Percentiles rank a stretch among this genome's conserved stretches.
phyloP scores from a whole-genome alignment of 1,139 yeast species.

The Arxiozyma slooffiae region DNA sequence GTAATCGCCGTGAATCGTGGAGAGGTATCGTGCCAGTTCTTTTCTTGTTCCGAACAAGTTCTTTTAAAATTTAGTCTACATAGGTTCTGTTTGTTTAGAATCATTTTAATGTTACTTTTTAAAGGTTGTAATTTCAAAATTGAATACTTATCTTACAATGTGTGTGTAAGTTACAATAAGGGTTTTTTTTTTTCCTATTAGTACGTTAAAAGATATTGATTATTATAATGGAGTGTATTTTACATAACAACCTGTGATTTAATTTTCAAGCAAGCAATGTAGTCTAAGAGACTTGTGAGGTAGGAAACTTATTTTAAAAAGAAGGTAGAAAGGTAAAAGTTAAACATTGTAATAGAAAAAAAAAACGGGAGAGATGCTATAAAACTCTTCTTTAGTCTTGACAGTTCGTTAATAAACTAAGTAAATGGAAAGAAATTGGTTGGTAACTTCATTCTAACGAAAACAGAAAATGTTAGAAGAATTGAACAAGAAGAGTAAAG shows the following conservation, averaged over 20 bases:
- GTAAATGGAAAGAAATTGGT: neutral
- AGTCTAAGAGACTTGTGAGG: neutral
- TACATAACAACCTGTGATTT: neutral
- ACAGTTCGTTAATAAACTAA: neutral
- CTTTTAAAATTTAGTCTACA: neutral
- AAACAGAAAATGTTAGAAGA: neutral
- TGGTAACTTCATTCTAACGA: neutral
- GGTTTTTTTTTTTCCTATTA: too few species aligned
- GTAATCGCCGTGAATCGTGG: neutral
- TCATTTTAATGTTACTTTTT: neutral
- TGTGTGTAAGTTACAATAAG: neutral
- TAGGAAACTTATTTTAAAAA: neutral
- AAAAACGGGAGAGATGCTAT: neutral
- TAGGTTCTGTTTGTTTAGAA: neutral
- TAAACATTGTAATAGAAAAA: neutral
- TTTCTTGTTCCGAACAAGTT: neutral
- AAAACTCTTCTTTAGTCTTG: neutral
- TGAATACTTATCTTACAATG: neutral
- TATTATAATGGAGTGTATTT: neutral
- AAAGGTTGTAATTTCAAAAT: neutral
- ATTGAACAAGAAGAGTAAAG: too few species aligned
- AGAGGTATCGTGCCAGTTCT: neutral
- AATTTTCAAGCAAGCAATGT: neutral
- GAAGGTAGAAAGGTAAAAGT: neutral
- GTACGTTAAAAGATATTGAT: too few species aligned